Percentiles rank a stretch among this genome's conserved stretches.
Conservation (phyloP, 345 rosid species). For the Brassica rapa region DNA sequence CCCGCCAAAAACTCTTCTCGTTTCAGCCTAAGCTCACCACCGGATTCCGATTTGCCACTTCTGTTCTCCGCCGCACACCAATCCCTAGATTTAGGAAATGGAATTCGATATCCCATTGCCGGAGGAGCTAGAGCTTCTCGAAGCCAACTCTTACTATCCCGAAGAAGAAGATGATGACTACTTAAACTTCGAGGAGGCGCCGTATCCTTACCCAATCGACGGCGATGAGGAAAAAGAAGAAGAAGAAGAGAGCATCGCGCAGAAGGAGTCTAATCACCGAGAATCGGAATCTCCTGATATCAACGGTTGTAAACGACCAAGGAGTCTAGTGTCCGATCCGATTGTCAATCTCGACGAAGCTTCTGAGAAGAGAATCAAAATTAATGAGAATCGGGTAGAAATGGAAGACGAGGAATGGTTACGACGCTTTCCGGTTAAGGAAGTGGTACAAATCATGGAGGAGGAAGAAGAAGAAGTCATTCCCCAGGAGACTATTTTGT, state of each 20-base stretch:
- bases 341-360: conserved; percentile 23
- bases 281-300: conserved; percentile 36
- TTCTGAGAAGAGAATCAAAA: conserved; percentile 60
- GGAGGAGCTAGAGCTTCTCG: conserved; percentile 93
- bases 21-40: conserved; percentile 30
- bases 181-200: conserved; percentile 44
- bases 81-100: conserved; percentile 36
- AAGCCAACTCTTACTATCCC: conserved; percentile 54
- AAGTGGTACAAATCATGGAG: conserved; percentile 19
- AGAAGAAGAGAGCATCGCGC: conserved; percentile 22
- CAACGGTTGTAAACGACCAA: conserved; percentile 56
- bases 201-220: conserved; percentile 36
- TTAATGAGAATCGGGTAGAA: conserved; percentile 17
- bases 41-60: conserved; percentile 22
- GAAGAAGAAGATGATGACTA: conserved; percentile 55
- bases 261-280: not conserved
- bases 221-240: conserved; percentile 37
- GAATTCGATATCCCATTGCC: conserved; percentile 74
- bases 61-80: not conserved
- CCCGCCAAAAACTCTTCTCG: conserved; percentile 32
- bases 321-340: conserved; percentile 37
- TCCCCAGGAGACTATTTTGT: conserved; percentile 55
- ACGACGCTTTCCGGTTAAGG: conserved; percentile 50
- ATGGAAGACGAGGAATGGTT: conserved; percentile 66
- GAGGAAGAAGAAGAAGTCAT: conserved; percentile 40